Evolutionary conservation across 2,329 filamentous ascomycete species (phyloP), one percentile per base, ranked within the genome.

Genomic region (Fusarium burgessii): DNA sequence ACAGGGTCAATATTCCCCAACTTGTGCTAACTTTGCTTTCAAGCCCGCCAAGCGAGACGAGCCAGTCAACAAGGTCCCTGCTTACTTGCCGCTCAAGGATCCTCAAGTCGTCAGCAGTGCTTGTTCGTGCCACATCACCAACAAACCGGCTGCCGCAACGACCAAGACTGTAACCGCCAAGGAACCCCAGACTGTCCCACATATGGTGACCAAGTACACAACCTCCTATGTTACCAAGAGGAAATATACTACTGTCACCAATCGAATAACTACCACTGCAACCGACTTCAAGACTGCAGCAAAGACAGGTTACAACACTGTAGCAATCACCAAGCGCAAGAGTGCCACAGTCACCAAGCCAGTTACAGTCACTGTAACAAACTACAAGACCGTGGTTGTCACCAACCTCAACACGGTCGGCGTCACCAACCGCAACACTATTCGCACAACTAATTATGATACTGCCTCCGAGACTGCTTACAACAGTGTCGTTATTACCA

Each of bases 201-300:
- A 35, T 5, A 20, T 20, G 12, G 13, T 8, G 10, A 46, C 14
- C 2, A 13, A 46, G 20, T 18, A 38, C 10, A 15, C 20, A 3
- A 45, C 41, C 4, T 25, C 7, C 3, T 25, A 27, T 3, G 23
- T 38, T 6, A 58, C 13, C 3, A 32, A 27, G 7, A 20, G 7
- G 4, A 23, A 33, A 4, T 20, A 33, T 2, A n/a, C 17, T 2
- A n/a, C 54, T 2, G 1, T 32, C 6, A 23, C 18, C 1, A 20
- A 13, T 7, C 35, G n/a, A 3, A 15, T 7, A 6, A 46, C 32
- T 1, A 38, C 5, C 15, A 61, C 20, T 3, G 35, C 17, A 9
- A 57, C 41, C 2, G 33, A 27, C 3, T 46, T 29, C 1, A 12
- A 15, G 3, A 58, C 58, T 3, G 12, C 18, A 1, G 38, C 41